phyloP scores from a whole-genome alignment of 129 eudicot genomes.

The Gnaphalium uliginosum region DNA sequence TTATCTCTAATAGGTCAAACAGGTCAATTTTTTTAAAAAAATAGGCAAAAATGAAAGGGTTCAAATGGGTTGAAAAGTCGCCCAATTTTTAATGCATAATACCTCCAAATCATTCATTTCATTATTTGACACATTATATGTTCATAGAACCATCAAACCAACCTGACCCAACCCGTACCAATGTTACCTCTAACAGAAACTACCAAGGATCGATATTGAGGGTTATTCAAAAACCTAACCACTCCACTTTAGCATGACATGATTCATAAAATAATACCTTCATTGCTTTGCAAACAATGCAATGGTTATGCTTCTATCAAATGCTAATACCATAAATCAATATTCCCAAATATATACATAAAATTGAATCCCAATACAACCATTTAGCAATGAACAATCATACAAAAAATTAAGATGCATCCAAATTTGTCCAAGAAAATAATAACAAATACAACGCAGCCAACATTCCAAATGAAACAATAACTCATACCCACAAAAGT shows the following conservation, averaged over 20 bases:
- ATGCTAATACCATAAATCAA: not conserved
- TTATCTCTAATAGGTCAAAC: no score
- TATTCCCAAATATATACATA: constrained; percentile 15
- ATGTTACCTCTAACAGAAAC: not conserved
- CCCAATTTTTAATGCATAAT: no score
- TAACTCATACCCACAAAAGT: not conserved
- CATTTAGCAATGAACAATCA: constrained; percentile 17
- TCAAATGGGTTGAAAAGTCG: no score
- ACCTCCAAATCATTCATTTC: no score
- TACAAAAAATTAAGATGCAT: not conserved
- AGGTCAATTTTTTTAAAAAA: no score
- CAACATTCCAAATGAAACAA: not conserved
- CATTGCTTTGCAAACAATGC: not conserved
- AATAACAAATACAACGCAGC: not conserved
- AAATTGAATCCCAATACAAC: constrained; percentile 2
- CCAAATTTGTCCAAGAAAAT: not conserved
- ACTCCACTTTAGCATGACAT: not conserved
- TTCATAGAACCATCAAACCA: not conserved
- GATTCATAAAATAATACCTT: not conserved
- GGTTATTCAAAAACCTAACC: not conserved
- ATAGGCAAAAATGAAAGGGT: no score
- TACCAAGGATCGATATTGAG: not conserved
- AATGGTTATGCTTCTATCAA: not conserved
- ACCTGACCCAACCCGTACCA: not conserved
- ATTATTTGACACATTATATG: no score